phyloP scores from a whole-genome alignment of 768 basidiomycete species.

The Galerina sulciceps region DNA sequence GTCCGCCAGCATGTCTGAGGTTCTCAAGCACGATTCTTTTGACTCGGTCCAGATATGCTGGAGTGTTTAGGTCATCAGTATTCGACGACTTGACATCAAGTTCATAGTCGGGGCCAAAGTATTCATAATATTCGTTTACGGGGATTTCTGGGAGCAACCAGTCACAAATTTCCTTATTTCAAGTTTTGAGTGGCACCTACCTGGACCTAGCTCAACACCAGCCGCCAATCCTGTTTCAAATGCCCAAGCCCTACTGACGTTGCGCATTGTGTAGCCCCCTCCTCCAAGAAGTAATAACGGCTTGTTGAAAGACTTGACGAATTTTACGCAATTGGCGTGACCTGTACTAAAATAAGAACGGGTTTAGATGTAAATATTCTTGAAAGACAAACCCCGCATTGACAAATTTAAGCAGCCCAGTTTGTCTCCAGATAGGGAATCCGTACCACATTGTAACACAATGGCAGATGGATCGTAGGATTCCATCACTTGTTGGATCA shows the following conservation, averaged over 20 bases:
- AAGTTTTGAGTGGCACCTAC: slow-evolving; percentile 39
- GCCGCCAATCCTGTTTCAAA: slow-evolving; percentile 98
- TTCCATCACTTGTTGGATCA: slow-evolving; percentile 93
- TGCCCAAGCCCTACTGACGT: slow-evolving; percentile 96
- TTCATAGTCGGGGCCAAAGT: slow-evolving; percentile 97
- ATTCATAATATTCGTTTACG: slow-evolving; percentile 98
- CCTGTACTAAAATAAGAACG: slow-evolving; percentile 45
- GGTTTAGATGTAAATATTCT: background rate
- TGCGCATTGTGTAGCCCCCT: slow-evolving; percentile 98
- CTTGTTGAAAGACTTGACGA: slow-evolving; percentile 94
- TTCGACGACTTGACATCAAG: slow-evolving; percentile 95
- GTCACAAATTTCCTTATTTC: background rate
- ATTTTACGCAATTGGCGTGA: slow-evolving; percentile 96
- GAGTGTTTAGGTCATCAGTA: slow-evolving; percentile 93
- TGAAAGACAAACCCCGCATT: slow-evolving; percentile 79
- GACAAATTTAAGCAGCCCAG: slow-evolving; percentile 95
- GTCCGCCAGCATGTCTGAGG: slow-evolving; percentile 81
- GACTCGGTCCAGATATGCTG: slow-evolving; percentile 91
- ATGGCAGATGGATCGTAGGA: slow-evolving; percentile 93
- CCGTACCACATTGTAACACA: slow-evolving; percentile 96
- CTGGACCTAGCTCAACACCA: slow-evolving; percentile 87
- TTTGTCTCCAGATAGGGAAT: slow-evolving; percentile 95
- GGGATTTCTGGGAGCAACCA: slow-evolving; percentile 75
- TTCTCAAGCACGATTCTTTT: slow-evolving; percentile 93
- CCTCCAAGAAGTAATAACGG: slow-evolving; percentile 95